Conservation (phyloP, 305 asterid genomes). For the Fraxinus floribunda region DNA sequence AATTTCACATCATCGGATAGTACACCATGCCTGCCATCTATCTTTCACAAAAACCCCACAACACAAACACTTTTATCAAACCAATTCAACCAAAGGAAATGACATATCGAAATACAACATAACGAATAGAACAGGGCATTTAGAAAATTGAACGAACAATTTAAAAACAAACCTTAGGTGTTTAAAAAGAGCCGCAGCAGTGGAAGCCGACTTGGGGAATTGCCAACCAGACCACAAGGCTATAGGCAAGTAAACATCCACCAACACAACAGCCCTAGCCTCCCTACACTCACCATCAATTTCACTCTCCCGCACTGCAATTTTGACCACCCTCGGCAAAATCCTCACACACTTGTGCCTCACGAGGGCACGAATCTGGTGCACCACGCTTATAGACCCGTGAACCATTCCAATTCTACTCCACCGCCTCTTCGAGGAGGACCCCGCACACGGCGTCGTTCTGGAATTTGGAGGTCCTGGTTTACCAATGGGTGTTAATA, state of each 20-base stretch:
- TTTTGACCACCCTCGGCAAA: constrained; percentile 48
- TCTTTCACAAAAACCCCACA: neutral
- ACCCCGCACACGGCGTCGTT: constrained; percentile 16
- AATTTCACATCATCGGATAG: neutral
- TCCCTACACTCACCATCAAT: constrained; percentile 33
- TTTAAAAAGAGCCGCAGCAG: constrained; percentile 75
- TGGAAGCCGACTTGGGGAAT: constrained; percentile 61
- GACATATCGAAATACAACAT: constrained; percentile 7
- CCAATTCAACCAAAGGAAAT: neutral
- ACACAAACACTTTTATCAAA: constrained; percentile 12
- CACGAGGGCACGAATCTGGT: constrained; percentile 59
- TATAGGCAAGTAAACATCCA: constrained; percentile 80
- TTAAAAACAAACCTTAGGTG: constrained; percentile 59
- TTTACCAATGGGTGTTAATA: constrained; percentile 42
- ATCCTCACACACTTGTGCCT: constrained; percentile 57
- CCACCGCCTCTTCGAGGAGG: constrained; percentile 47
- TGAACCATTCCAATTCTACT: constrained; percentile 65
- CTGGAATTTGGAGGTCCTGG: constrained; percentile 21
- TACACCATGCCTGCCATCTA: neutral
- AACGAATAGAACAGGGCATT: neutral
- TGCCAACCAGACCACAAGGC: constrained; percentile 85
- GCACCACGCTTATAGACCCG: constrained; percentile 78
- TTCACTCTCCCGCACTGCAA: constrained; percentile 25
- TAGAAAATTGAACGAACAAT: neutral
- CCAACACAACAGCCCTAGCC: constrained; percentile 61